Evolutionary conservation across 148 eudicot genomes (phyloP).

Genomic region (Beta vulgaris): DNA sequence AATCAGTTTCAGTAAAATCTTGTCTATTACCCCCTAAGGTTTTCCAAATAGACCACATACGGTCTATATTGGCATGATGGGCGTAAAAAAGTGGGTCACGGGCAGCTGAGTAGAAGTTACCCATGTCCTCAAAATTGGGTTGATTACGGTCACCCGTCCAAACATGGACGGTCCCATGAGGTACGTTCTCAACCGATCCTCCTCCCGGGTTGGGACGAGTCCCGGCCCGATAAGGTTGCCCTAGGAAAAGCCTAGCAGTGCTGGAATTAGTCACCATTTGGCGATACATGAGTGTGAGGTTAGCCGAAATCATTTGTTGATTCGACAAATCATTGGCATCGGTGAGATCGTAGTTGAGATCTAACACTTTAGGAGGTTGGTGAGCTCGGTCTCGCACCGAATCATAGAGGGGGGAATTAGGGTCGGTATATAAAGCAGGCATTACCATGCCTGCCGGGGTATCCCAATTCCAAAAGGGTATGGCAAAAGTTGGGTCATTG

Average conservation of each 20-base stretch:
- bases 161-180: constrained; percentile 69
- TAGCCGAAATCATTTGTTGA: neutral
- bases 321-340: neutral
- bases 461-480: constrained; percentile 91
- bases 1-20: constrained; percentile 63
- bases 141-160: constrained; percentile 67
- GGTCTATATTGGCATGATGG: constrained; percentile 71
- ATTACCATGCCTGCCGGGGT: constrained; percentile 55
- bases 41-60: constrained; percentile 80
- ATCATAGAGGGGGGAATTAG: constrained; percentile 46
- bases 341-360: neutral
- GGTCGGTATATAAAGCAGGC: constrained; percentile 43
- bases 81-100: constrained; percentile 71
- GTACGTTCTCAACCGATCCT: constrained; percentile 61
- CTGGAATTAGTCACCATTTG: constrained; percentile 27
- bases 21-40: constrained; percentile 45
- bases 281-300: constrained; percentile 12
- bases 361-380: neutral
- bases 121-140: constrained; percentile 72
- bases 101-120: constrained; percentile 80
- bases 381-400: neutral
- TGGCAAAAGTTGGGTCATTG: constrained; percentile 65
- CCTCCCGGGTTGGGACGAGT: constrained; percentile 55
- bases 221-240: constrained; percentile 55
- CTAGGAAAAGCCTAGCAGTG: constrained; percentile 55